Conservation (phyloP, 352 stramenopile genomes). For the Globisporangium mamillatum region DNA sequence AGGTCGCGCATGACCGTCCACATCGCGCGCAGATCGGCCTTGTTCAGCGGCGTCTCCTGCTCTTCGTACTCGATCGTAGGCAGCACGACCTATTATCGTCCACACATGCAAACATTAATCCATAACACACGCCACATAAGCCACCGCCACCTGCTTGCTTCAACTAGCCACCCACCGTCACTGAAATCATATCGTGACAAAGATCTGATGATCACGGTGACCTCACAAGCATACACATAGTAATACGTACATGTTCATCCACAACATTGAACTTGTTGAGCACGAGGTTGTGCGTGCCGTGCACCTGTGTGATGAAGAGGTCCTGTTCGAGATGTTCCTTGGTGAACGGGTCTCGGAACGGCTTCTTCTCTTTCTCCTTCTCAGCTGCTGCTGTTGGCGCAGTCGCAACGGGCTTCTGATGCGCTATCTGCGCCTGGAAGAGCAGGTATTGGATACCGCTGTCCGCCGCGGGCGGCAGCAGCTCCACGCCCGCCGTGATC, state of each 20-base stretch:
- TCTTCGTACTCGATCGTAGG: slow-evolving; percentile 66
- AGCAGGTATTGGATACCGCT: slow-evolving; percentile 48
- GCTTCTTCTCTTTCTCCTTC: neutral
- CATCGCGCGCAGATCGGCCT: slow-evolving; percentile 58
- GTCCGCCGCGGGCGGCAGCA: slow-evolving; percentile 38
- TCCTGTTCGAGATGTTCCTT: slow-evolving; percentile 70
- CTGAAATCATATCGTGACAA: neutral
- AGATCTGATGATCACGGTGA: neutral
- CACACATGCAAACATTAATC: neutral
- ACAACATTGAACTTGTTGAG: slow-evolving; percentile 85
- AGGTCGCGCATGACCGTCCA: slow-evolving; percentile 70
- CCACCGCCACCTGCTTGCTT: neutral
- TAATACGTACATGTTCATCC: slow-evolving; percentile 56
- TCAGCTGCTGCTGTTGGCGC: slow-evolving; percentile 12
- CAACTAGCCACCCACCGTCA: neutral
- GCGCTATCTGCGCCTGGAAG: slow-evolving; percentile 39
- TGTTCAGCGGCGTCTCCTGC: slow-evolving; percentile 54
- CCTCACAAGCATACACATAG: neutral
- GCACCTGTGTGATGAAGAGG: slow-evolving; percentile 57
- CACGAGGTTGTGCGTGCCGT: slow-evolving; percentile 75
- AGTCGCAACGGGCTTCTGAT: slow-evolving; percentile 37
- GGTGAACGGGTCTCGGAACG: slow-evolving; percentile 71
- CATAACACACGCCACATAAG: neutral
- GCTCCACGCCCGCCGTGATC: slow-evolving; percentile 51
- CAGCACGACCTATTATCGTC: slow-evolving; percentile 42